Evolutionary conservation across 2,329 filamentous ascomycete species (phyloP).

Genomic region (Daldinia eschscholtzii): DNA sequence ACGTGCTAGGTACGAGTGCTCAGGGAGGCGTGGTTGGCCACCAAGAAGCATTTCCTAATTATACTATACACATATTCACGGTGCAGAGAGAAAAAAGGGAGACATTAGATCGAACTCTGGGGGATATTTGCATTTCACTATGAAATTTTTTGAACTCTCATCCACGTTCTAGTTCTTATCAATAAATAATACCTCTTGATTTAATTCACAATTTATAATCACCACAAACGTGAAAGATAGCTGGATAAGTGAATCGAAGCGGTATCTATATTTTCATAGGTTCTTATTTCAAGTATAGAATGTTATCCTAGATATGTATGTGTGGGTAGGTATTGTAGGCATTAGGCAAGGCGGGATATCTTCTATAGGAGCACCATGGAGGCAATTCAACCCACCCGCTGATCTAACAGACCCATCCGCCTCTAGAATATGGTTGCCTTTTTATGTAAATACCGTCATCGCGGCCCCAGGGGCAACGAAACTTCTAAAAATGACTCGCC

Average conservation of each 20-base stretch:
- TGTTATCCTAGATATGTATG: constrained; percentile 26
- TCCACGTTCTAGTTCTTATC: no score
- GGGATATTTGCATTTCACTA: no score
- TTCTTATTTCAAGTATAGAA: constrained; percentile 19
- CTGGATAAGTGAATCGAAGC: not conserved
- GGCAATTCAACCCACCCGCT: not conserved
- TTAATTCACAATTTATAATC: not conserved
- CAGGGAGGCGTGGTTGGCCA: no score
- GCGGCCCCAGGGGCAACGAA: constrained; percentile 10
- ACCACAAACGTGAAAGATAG: not conserved
- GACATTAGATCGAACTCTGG: no score
- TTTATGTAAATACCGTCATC: constrained; percentile 21
- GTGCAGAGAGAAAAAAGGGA: not conserved
- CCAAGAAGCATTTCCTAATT: no score
- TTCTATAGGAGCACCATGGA: constrained; percentile 15
- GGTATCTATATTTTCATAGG: constrained; percentile 22
- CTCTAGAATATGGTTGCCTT: not conserved
- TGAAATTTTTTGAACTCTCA: not conserved
- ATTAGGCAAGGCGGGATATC: constrained; percentile 13
- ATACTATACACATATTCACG: no score
- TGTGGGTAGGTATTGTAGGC: not conserved
- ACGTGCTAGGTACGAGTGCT: not conserved
- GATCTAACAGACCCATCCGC: constrained; percentile 14
- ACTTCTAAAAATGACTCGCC: constrained; percentile 16
- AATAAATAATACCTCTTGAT: not conserved